Base-by-base conservation (phyloP, 768 basidiomycete genomes). In the Termitomyces heimii region DNA sequence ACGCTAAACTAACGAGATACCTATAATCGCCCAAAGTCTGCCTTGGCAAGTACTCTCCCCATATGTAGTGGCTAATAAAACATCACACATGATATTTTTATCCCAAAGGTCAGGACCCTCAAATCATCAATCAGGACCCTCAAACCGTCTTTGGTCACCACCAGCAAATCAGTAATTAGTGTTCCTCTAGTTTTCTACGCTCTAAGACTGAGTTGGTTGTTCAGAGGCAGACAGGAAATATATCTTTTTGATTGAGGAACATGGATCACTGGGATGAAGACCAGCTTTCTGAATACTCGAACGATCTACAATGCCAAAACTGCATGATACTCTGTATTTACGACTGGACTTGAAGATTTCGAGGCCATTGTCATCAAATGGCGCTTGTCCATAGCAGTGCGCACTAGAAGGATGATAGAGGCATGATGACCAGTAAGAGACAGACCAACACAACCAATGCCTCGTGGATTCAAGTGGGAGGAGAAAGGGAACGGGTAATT, bases 401-500 rank as follows among this genome's bases (percentile, higher is more conserved):
- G 39, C 50, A 26, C 16, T 12, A 5, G 26, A 51, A 9, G 14
- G 34, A 24, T n/a, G 22, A 37, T 50, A 50, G 24, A 51, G 24
- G 18, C n/a, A 24, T 40, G 26, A 20, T 20, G 18, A 52, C 37
- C 26, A n/a, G 37, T 26, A 52, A n/a, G 37, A 20, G 31, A 44
- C 40, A 42, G 24, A 40, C 31, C 40, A 46, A 43, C 24, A 40
- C 54, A 46, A 22, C 35, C 24, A 35, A 43, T 43, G 51, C 40
- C 45, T 48, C 22, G 34, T 42, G 47, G 35, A 31, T 42, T 34
- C 53, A 35, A 53, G 45, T 56, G 44, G 39, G 35, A 13, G 22
- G 29, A 28, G 55, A 34, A 18, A 35, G 40, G 51, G 47, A 42
- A 48, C 43, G 49, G 51, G 47, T 52, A 44, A 53, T 55, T 50